These are phyloP conservation scores for Ilyonectria destructans DNA, from an alignment of 2,329 filamentous ascomycete species.

Conservation along the genomic window DNA sequence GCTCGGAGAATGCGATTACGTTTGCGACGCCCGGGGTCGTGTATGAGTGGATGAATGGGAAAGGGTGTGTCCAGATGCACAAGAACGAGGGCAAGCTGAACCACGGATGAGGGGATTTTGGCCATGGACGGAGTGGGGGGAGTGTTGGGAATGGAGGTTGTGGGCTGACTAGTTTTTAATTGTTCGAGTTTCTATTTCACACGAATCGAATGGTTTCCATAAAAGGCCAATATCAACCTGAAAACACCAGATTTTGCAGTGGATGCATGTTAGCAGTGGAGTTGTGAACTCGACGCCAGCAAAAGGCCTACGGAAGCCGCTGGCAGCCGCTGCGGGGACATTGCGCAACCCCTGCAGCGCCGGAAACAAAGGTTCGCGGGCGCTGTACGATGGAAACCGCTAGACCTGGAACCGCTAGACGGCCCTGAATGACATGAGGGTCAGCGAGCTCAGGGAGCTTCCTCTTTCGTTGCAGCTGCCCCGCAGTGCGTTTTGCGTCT, in stretches of 20 bases:
- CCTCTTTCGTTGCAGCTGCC: constrained; percentile 39
- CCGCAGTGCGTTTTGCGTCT: constrained; percentile 17
- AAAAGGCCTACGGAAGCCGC: constrained; percentile 43
- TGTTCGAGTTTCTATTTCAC: neutral
- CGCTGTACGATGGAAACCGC: constrained; percentile 34
- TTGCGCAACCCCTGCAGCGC: constrained; percentile 33
- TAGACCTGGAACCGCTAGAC: constrained; percentile 29
- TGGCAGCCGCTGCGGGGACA: constrained; percentile 39
- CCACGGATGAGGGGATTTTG: neutral
- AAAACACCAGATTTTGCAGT: neutral
- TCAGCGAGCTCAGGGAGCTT: constrained; percentile 37
- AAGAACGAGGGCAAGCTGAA: neutral
- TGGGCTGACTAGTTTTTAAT: neutral
- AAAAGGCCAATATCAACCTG: neutral
- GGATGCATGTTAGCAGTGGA: neutral
- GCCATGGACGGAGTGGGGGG: neutral
- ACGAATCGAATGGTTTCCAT: neutral
- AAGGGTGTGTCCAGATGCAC: neutral
- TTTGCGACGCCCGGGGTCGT: neutral
- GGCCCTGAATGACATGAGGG: neutral
- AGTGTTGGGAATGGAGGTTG: neutral
- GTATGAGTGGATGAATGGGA: neutral
- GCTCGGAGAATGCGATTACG: constrained; percentile 9
- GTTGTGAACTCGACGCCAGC: neutral
- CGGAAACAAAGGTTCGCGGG: constrained; percentile 16